phyloP scores from a whole-genome alignment of 768 basidiomycete genomes.

The Lepiota brunneoincarnata region DNA sequence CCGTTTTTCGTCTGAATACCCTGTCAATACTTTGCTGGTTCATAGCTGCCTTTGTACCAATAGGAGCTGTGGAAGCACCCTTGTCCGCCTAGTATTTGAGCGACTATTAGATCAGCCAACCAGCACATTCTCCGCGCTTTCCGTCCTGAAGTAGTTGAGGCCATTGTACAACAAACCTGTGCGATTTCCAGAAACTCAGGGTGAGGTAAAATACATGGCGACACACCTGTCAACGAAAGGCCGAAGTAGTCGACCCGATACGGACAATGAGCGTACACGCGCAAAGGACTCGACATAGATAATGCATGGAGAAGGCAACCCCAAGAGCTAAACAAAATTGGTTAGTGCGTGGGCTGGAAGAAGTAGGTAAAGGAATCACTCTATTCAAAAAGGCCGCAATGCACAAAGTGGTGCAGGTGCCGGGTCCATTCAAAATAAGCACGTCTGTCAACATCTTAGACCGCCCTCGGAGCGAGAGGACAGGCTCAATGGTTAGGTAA shows the following conservation, averaged over 20 bases:
- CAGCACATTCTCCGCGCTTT: conserved; percentile 48
- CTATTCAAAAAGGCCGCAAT: conserved; percentile 66
- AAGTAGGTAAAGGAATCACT: conserved; percentile 41
- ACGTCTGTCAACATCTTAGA: conserved; percentile 52
- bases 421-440: conserved; percentile 91
- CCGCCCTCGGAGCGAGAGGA: conserved; percentile 1
- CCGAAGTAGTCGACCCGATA: conserved; percentile 80
- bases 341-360: neutral
- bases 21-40: too few relatives aligned
- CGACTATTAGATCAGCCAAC: conserved; percentile 60
- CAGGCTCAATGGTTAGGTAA: conserved; percentile 53
- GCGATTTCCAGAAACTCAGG: neutral
- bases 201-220: neutral
- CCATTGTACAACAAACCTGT: conserved; percentile 92
- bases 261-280: conserved; percentile 73
- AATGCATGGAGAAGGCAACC: conserved; percentile 63
- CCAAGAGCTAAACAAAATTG: conserved; percentile 56
- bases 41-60: neutral
- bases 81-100: neutral
- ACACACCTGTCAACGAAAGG: conserved; percentile 78
- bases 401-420: conserved; percentile 85
- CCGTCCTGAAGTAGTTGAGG: conserved; percentile 46
- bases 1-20: too few relatives aligned
- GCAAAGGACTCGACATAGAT: conserved; percentile 96
- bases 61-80: neutral